Evolutionary conservation across 2,329 filamentous ascomycete species (phyloP), one percentile per base, ranked within the genome.

Genomic region (Thielaviopsis cerberus): DNA sequence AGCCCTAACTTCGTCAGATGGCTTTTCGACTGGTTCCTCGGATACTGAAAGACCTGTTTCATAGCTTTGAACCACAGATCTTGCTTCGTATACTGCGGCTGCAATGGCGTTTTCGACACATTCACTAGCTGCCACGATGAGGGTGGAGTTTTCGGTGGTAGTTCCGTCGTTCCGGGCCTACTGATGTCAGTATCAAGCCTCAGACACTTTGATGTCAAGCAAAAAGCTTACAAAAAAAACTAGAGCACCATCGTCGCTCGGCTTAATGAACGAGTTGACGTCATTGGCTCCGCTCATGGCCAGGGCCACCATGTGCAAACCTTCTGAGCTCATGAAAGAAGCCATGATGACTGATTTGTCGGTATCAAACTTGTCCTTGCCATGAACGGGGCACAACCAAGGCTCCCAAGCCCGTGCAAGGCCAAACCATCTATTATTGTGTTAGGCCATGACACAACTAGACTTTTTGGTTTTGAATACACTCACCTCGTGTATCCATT

Each of bases 331-430:
- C 23, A 94, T 72, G 64, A 96, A 95, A 0, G 87, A 86, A 60
- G 83, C 82, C 20, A 94, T 67, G 1, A 96, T 70, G 1, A 82
- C 88, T 65, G 94, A 86, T 64, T 89, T 86, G 61, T 88, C 84
- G 4, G 90, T 73, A 4, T 72, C 71, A 59, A 94, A 85, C 0
- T 71, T 71, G 3, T 73, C 69, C 62, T 78, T 81, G 13, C 90
- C 90, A 67, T 96, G 90, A 45, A 88, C 76, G n/a, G 91, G 91
- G 7, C 85, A 88, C 11, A 95, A 72, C 91, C 91, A 97, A 1
- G 89, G 85, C 34, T 77, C 78, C 81, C 83, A 92, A 3, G 87
- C 74, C 20, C 89, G 81, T 4, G 94, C 82, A 13, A 95, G 71
- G 7, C 87, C 81, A 67, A 95, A 91, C 81, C 88, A 94, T 64